phyloP scores from a whole-genome alignment of 495 filamentous ascomycete species.

The Jackrogersella multiformis region DNA sequence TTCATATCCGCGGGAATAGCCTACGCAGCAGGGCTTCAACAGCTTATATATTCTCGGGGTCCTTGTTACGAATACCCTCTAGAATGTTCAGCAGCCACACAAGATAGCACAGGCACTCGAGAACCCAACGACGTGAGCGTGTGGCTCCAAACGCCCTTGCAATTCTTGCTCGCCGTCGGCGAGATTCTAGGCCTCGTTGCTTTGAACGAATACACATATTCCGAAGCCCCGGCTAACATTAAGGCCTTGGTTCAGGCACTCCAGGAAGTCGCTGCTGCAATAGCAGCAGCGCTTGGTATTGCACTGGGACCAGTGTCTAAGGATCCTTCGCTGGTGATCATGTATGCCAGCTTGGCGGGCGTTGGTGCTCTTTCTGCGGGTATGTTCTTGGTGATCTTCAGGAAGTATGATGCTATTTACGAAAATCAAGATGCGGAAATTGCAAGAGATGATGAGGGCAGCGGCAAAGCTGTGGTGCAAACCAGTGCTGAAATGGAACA shows the following conservation, averaged over 20 bases:
- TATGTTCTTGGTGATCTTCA: neutral
- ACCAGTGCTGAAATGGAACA: no score
- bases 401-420: neutral
- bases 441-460: neutral
- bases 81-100: neutral
- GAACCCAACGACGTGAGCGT: constrained; percentile 52
- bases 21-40: constrained; percentile 19
- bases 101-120: constrained; percentile 1
- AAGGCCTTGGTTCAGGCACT: constrained; percentile 45
- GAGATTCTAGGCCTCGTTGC: constrained; percentile 55
- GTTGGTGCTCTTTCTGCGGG: neutral
- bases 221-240: constrained; percentile 51
- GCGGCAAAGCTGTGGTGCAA: no score
- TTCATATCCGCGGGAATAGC: constrained; percentile 40
- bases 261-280: constrained; percentile 52
- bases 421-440: neutral
- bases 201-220: constrained; percentile 61
- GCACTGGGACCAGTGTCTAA: constrained; percentile 52
- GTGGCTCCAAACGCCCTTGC: constrained; percentile 51
- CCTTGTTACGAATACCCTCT: neutral
- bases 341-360: constrained; percentile 55
- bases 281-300: constrained; percentile 52
- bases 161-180: constrained; percentile 48
- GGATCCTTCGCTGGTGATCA: constrained; percentile 56
- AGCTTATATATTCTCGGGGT: constrained; percentile 41